Conservation (phyloP, 352 stramenopile species). For the Phytophthora cryptogea region DNA sequence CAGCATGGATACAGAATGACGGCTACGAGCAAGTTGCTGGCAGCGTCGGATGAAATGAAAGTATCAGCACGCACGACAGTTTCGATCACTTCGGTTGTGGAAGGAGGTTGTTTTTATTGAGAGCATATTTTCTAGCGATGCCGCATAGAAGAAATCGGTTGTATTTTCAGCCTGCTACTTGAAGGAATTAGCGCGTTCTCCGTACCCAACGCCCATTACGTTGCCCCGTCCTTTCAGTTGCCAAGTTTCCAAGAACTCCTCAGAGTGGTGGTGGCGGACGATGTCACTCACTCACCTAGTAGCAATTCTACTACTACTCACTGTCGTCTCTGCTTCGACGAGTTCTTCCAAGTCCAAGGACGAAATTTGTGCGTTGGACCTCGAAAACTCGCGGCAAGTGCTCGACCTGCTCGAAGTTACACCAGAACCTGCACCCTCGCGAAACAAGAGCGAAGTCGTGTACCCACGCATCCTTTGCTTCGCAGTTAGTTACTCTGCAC, state of each 20-base stretch:
- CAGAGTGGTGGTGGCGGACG: neutral
- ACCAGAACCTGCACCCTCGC: constrained; percentile 25
- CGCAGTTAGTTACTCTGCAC: constrained; percentile 69
- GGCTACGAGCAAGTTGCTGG: no score
- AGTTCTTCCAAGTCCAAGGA: constrained; percentile 28
- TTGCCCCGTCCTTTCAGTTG: no score
- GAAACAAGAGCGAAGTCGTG: constrained; percentile 1
- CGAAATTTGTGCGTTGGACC: constrained; percentile 51
- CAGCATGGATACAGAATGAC: no score
- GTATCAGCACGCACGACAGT: no score
- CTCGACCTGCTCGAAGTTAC: constrained; percentile 48
- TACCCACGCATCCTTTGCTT: constrained; percentile 77
- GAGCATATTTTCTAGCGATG: no score
- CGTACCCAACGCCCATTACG: no score
- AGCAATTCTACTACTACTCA: neutral
- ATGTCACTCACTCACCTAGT: neutral
- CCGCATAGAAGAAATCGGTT: no score
- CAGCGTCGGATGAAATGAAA: no score
- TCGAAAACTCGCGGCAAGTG: constrained; percentile 36
- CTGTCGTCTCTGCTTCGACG: constrained; percentile 1
- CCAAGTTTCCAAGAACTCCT: neutral
- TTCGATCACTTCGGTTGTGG: no score
- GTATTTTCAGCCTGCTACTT: no score
- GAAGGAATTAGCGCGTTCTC: no score
- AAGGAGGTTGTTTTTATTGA: no score